Percentiles rank a stretch among this genome's conserved stretches.
These are phyloP conservation scores for Gentiana straminea DNA, from an alignment of 257 asterid species.

Conservation along the genomic window DNA sequence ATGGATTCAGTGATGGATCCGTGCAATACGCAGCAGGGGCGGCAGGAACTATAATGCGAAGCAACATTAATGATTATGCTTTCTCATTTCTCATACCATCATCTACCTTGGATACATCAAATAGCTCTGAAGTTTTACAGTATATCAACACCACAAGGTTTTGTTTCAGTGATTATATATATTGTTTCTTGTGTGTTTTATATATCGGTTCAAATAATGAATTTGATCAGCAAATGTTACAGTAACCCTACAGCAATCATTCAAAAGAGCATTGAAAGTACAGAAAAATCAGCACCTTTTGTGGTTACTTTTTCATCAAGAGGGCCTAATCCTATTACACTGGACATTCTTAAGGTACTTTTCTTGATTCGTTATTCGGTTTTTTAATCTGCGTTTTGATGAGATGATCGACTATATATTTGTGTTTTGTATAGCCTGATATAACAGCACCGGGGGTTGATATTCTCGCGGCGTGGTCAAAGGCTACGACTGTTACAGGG, in stretches of 20 bases:
- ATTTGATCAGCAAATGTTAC: not conserved
- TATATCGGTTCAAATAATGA: too few relatives aligned
- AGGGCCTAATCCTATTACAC: slow-evolving; percentile 8
- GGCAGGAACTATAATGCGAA: slow-evolving; percentile 37
- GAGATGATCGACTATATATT: too few relatives aligned
- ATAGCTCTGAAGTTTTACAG: slow-evolving; percentile 17
- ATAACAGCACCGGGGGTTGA: slow-evolving; percentile 60
- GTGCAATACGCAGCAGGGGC: slow-evolving; percentile 26
- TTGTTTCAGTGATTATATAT: too few relatives aligned
- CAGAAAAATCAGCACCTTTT: slow-evolving; percentile 1
- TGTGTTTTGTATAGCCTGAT: slow-evolving; percentile 37
- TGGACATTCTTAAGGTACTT: slow-evolving; percentile 1
- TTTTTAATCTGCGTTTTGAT: too few relatives aligned
- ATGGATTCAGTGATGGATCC: slow-evolving; percentile 15
- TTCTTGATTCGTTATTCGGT: too few relatives aligned
- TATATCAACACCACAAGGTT: slow-evolving; percentile 41
- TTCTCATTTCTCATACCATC: slow-evolving; percentile 38
- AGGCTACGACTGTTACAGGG: slow-evolving; percentile 32
- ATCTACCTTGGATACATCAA: slow-evolving; percentile 22
- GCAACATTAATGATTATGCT: slow-evolving; percentile 24
- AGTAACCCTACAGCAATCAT: not conserved
- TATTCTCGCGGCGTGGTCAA: slow-evolving; percentile 70
- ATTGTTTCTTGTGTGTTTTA: too few relatives aligned
- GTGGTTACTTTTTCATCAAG: slow-evolving; percentile 6
- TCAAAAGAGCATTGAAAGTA: not conserved